A percentile compares a stretch with the other conserved stretches of the same genome.
Conservation (phyloP, 192 early-diverging fungal genomes). For the Powellomyces hirtus region DNA sequence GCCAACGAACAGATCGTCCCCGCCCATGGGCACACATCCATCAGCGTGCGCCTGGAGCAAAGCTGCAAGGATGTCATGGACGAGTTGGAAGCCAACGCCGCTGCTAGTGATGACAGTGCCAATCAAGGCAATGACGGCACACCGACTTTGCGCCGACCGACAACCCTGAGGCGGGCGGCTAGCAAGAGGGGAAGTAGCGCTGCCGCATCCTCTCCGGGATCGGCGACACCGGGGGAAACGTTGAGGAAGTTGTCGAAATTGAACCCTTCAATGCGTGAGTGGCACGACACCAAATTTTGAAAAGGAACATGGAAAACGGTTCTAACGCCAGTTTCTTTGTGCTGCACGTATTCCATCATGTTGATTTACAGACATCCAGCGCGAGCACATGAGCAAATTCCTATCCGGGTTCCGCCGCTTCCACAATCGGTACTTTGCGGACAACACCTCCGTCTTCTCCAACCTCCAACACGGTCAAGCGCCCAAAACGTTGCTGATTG, state of each 20-base stretch:
- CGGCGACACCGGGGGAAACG: not conserved
- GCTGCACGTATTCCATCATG: not conserved
- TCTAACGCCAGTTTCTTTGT: not conserved
- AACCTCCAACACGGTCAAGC: constrained; percentile 37
- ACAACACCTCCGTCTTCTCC: constrained; percentile 36
- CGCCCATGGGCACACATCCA: not conserved
- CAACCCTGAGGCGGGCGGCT: not conserved
- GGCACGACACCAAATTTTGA: not conserved
- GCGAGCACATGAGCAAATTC: constrained; percentile 32
- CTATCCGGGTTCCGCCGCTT: constrained; percentile 39
- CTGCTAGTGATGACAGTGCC: not conserved
- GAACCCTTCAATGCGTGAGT: not conserved
- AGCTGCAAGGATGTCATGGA: not conserved
- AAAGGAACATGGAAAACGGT: no score
- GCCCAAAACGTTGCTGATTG: constrained; percentile 48
- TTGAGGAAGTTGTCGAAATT: not conserved
- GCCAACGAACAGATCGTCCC: constrained; percentile 25
- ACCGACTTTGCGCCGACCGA: not conserved
- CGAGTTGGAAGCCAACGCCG: no score
- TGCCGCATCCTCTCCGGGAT: not conserved
- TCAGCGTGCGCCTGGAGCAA: not conserved
- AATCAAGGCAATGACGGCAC: not conserved
- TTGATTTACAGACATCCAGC: constrained; percentile 6
- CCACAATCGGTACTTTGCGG: constrained; percentile 40
- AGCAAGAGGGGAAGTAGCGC: no score